phyloP scores from a whole-genome alignment of 352 stramenopile genomes.

The Globisporangium orthogonon region DNA sequence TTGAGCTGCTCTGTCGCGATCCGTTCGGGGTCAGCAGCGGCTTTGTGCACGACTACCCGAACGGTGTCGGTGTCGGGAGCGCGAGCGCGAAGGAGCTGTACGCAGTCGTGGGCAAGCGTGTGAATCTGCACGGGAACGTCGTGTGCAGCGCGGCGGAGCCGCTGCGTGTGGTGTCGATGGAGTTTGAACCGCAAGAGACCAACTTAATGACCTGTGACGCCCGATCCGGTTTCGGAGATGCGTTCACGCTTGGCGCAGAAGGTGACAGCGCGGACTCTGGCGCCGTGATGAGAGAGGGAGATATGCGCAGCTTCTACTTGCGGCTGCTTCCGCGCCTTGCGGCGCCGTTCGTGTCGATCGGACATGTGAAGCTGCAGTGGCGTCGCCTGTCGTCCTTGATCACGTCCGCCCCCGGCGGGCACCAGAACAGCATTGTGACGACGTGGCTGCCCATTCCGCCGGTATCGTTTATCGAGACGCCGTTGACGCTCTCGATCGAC shows the following conservation, averaged over 20 bases:
- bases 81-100: slow-evolving; percentile 33
- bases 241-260: slow-evolving; percentile 3
- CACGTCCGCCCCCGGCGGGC: slow-evolving; percentile 16
- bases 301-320: slow-evolving; percentile 57
- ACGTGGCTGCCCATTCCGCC: slow-evolving; percentile 57
- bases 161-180: slow-evolving; percentile 43
- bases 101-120: slow-evolving; percentile 55
- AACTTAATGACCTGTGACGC: slow-evolving; percentile 26
- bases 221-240: slow-evolving; percentile 35
- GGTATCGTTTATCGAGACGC: slow-evolving; percentile 61
- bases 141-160: slow-evolving; percentile 45
- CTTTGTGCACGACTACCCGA: slow-evolving; percentile 65
- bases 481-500: slow-evolving; percentile 55
- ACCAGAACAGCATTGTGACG: slow-evolving; percentile 49
- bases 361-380: slow-evolving; percentile 56
- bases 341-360: slow-evolving; percentile 43
- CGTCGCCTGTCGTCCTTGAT: slow-evolving; percentile 50
- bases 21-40: slow-evolving; percentile 48
- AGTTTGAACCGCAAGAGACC: slow-evolving; percentile 37
- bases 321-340: slow-evolving; percentile 38
- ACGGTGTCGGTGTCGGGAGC: slow-evolving; percentile 23
- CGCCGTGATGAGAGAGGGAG: slow-evolving; percentile 43
- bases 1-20: slow-evolving; percentile 53
- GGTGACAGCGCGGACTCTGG: slow-evolving; percentile 5
- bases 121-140: slow-evolving; percentile 51